Percentiles rank a stretch among this genome's conserved stretches.
Evolutionary conservation across 176 grass and related monocot species (phyloP).

Genomic region (Musa itinerans): DNA sequence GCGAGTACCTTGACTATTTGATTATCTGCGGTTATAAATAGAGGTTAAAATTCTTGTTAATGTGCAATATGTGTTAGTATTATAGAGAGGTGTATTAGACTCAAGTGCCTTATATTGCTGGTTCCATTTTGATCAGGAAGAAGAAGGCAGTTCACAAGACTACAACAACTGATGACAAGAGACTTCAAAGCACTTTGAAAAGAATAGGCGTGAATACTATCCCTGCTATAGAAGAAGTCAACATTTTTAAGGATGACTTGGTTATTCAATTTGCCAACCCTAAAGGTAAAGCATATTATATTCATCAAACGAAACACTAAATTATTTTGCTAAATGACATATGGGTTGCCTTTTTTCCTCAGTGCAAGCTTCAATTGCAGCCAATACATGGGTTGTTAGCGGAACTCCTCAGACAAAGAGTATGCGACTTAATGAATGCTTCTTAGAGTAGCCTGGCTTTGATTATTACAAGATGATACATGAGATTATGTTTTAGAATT

Average conservation of each 20-base stretch:
- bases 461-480: not conserved
- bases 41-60: not conserved
- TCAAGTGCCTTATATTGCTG: not conserved
- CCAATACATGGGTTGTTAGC: constrained; percentile 74
- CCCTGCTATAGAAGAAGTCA: constrained; percentile 77
- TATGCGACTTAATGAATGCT: constrained; percentile 17
- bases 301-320: not conserved
- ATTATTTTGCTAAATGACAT: too few relatives aligned
- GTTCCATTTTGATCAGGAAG: constrained; percentile 36
- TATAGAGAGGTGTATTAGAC: not conserved
- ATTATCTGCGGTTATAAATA: not conserved
- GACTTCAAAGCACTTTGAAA: constrained; percentile 72
- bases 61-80: not conserved
- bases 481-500: not conserved
- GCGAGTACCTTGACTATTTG: not conserved
- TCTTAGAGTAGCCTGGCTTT: not conserved
- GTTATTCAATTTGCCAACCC: constrained; percentile 71
- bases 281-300: constrained; percentile 32
- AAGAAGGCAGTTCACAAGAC: constrained; percentile 88
- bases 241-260: constrained; percentile 68
- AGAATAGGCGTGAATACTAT: constrained; percentile 62
- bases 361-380: constrained; percentile 80
- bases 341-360: constrained; percentile 6
- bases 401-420: constrained; percentile 69
- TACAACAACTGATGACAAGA: constrained; percentile 69